Conservation (phyloP, 352 stramenopile species). For the Phytophthora constricta region DNA sequence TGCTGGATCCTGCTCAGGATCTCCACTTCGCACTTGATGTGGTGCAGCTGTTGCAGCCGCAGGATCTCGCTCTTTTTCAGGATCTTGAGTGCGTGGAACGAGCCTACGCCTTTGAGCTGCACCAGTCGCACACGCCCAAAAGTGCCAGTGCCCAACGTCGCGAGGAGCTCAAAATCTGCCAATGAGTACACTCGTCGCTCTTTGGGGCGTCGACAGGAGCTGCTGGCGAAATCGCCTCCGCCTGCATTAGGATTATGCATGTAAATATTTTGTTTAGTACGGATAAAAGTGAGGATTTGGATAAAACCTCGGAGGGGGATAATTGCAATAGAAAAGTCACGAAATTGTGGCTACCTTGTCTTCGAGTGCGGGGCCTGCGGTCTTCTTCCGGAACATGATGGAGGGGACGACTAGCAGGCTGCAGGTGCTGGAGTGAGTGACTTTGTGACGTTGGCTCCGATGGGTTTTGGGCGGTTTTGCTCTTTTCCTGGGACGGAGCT, state of each 20-base stretch:
- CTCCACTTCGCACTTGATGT: constrained; percentile 93
- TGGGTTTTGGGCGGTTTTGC: constrained; percentile 1
- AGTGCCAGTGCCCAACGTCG: constrained; percentile 86
- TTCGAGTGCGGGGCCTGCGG: constrained; percentile 22
- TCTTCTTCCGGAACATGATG: constrained; percentile 60
- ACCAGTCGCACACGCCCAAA: constrained; percentile 91
- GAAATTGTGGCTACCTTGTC: constrained; percentile 28
- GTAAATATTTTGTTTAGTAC: constrained; percentile 7
- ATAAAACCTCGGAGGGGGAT: too few species aligned
- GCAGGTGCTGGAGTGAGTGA: neutral
- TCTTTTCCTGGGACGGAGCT: neutral
- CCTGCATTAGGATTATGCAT: constrained; percentile 25
- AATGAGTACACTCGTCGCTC: constrained; percentile 54
- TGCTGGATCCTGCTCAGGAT: constrained; percentile 89
- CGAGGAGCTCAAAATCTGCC: constrained; percentile 81
- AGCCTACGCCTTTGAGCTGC: constrained; percentile 58
- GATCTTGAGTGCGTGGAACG: constrained; percentile 91
- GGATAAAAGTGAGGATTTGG: too few species aligned
- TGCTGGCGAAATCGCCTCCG: constrained; percentile 61
- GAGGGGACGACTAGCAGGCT: neutral
- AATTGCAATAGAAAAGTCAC: neutral
- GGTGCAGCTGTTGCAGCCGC: constrained; percentile 87
- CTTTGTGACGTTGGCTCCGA: neutral
- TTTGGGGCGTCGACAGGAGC: constrained; percentile 35
- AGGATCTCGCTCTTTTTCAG: constrained; percentile 94